Percentiles rank a stretch among this genome's conserved stretches.
These are phyloP conservation scores for Akanthomyces uredinophilus DNA, from an alignment of 2,329 filamentous ascomycete species.

Conservation along the genomic window DNA sequence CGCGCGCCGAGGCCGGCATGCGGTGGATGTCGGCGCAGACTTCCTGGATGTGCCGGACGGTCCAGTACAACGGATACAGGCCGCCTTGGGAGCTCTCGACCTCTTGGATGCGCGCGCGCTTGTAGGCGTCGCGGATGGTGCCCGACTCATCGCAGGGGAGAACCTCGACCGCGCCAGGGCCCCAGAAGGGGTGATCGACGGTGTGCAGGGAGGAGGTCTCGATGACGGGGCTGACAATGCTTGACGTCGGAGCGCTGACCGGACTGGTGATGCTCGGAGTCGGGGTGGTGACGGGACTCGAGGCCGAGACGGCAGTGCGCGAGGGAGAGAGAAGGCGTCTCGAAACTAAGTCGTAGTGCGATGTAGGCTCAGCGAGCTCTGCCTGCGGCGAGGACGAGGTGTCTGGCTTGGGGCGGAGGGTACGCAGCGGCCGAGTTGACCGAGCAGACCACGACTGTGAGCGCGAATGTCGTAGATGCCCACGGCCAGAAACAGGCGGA, in stretches of 20 bases:
- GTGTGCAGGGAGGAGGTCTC: neutral
- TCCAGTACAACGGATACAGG: neutral
- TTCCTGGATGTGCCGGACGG: neutral
- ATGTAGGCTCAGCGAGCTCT: neutral
- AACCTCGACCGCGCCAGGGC: neutral
- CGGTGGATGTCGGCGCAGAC: conserved; percentile 4
- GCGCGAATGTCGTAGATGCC: neutral
- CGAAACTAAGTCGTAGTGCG: too few species aligned
- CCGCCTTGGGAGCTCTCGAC: neutral
- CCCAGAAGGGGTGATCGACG: neutral
- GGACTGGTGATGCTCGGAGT: neutral
- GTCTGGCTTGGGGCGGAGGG: neutral
- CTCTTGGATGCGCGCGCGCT: neutral
- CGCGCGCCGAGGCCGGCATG: neutral
- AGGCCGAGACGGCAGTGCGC: neutral
- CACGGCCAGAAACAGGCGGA: neutral
- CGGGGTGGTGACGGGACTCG: neutral
- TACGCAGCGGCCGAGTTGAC: neutral
- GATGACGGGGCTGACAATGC: neutral
- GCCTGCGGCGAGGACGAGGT: neutral
- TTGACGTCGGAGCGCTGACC: neutral
- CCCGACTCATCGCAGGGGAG: neutral
- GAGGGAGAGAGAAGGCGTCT: too few species aligned
- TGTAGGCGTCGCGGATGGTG: neutral
- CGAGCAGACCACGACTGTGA: neutral